Base-by-base conservation (phyloP, 192 early-diverging fungal species). In the Cladochytrium replicatum region DNA sequence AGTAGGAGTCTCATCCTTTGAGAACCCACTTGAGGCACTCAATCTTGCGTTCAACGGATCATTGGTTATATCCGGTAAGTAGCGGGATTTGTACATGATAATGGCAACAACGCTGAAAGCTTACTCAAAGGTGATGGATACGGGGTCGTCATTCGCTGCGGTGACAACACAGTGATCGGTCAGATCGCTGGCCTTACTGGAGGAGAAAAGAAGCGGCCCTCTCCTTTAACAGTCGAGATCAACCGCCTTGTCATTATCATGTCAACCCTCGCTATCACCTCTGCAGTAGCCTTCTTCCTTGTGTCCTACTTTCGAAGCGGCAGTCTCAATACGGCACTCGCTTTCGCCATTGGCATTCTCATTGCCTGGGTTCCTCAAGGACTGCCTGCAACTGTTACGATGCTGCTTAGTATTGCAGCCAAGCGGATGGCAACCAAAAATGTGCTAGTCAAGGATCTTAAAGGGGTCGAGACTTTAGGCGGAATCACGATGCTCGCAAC, bases 401-500 rank as follows among this genome's bases (percentile, higher is more conserved):
- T 95, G 66, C 72, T 97, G 40, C 62, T 97, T 37, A 90, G 90
- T 6, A 86, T 97, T 29, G 91, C 93, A 29, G 93, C 93, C 48
- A 91, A 95, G 69, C 82, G 89, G 43, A 93, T 97, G 90, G 87
- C 90, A 0, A 26, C 63, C 7, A 67, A 83, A 53, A 86, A 93
- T 48, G 90, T 95, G 25, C 71, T 97, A 26, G 93, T 97, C 58
- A 97, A 97, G 61, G 89, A 95, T 57, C 68, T 97, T 31, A 86
- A 89, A 54, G 90, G 89, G 60, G 93, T 97, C 9, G 93, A 97
- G 60, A 97, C 93, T 9, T 77, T 97, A 22, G 93, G 93, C 42
- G 93, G 91, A 6, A 92, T 97, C 50, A 97, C 93, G 27, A 69
- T 95, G 17, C 77, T 97, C 29, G 93, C 93, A 21, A 97, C 91